These are phyloP conservation scores for Populus alba DNA, from an alignment of 345 rosid species.

Conservation along the genomic window DNA sequence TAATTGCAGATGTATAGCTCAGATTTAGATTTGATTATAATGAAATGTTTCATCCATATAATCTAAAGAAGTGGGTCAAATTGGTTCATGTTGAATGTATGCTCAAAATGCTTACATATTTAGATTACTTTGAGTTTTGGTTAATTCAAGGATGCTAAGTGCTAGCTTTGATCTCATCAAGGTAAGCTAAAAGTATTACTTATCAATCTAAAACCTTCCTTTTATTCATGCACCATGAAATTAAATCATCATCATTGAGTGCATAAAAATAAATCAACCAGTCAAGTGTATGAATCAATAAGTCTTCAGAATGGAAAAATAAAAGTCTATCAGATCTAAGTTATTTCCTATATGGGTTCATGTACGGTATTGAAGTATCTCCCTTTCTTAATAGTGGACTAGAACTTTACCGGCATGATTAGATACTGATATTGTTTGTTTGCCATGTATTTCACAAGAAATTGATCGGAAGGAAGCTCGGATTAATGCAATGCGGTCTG, in stretches of 20 bases:
- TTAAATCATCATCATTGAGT: background rate
- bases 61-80: background rate
- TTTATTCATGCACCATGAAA: background rate
- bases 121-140: background rate
- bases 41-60: background rate
- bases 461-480: conserved; percentile 88
- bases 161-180: background rate
- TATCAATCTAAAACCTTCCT: background rate
- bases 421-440: conserved; percentile 2
- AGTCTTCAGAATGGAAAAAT: background rate
- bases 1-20: background rate
- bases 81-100: background rate
- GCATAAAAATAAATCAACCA: background rate
- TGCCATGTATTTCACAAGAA: conserved; percentile 41
- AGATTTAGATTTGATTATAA: background rate
- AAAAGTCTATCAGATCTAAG: background rate
- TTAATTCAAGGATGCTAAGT: background rate
- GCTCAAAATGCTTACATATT: background rate
- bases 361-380: background rate
- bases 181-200: background rate
- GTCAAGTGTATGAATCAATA: background rate
- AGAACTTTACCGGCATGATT: background rate
- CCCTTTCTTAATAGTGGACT: background rate
- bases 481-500: conserved; percentile 74
- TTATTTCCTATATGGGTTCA: background rate